Evolutionary conservation across 2,329 filamentous ascomycete species (phyloP), one percentile per base, ranked within the genome.

Genomic region (Apiospora sp.): DNA sequence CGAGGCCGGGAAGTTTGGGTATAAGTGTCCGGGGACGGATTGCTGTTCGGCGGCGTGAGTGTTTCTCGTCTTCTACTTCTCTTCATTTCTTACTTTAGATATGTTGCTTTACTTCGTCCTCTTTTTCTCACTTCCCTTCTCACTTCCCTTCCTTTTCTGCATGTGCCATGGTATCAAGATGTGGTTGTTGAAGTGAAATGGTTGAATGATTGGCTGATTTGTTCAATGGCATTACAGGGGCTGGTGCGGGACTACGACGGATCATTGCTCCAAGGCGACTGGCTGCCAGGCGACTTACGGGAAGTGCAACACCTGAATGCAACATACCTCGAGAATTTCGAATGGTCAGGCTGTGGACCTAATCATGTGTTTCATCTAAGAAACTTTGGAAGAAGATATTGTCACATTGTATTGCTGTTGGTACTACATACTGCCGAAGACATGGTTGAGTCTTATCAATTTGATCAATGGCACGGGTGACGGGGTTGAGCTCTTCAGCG

Each of bases 11-110:
- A 76, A 77, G 72, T 74, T 74, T 12, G 80, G 79, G 14, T 81
- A 81, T 61, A 74, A 74, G 44, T 81, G 80, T 48, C 77, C 79
- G 3, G 72, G 70, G 0, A 75, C 75, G 6, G 76, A 73, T 3
- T 81, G 80, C 68, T 81, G 79, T 71, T 80, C 78, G 24, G 73
- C 75, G 41, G 72, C 79, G 80, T 80, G 74, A 64, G 79, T 79
- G 44, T 70, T 54, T 30, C n/a, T 24, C 46, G 61, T 12, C n/a
- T n/a, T 54, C 22, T 58, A 14, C 12, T 54, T 46, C 48, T 46
- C 19, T 30, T 24, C 51, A 70, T 76, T 61, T 48, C 46, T n/a
- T 3, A 2, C 16, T 48, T 19, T 22, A 1, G 13, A 5, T 46
- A 19, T 6, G 5, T 19, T 3, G 6, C 14, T 19, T 16, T 19